phyloP scores from a whole-genome alignment of 2,329 filamentous ascomycete species.

The Monilinia fructicola region DNA sequence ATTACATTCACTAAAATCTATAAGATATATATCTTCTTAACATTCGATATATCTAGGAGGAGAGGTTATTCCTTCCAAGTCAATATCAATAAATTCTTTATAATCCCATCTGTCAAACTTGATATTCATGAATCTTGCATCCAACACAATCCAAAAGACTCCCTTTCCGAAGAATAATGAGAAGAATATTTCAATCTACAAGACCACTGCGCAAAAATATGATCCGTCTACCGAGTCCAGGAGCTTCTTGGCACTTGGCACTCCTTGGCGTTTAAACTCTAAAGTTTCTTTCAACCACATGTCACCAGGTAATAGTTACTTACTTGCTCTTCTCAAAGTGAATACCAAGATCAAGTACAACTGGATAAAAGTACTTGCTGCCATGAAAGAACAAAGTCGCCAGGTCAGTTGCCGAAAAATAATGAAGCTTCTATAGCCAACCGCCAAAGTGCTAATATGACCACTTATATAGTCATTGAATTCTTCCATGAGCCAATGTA shows the following conservation, averaged over 20 bases:
- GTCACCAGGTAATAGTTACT: too few species aligned
- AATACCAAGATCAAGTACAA: not conserved
- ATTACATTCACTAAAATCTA: too few species aligned
- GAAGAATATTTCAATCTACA: not conserved
- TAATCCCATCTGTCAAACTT: too few species aligned
- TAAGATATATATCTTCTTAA: too few species aligned
- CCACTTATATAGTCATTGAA: not conserved
- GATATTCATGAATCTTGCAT: too few species aligned
- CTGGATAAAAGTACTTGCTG: not conserved
- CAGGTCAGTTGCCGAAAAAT: not conserved
- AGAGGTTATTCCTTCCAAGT: too few species aligned
- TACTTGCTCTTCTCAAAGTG: too few species aligned
- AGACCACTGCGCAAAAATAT: not conserved
- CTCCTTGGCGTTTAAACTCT: not conserved
- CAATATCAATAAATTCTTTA: too few species aligned
- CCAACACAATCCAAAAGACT: too few species aligned
- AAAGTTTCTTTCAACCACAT: not conserved
- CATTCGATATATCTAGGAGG: too few species aligned
- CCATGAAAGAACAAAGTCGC: not conserved
- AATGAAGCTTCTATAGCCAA: not conserved
- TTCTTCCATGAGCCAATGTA: not conserved
- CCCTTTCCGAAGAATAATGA: not conserved
- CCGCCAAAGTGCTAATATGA: not conserved
- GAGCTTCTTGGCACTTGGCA: conserved; percentile 4
- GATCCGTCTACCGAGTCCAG: not conserved